phyloP scores from a whole-genome alignment of 768 basidiomycete genomes.

The Pilatotrama ljubarskyi region DNA sequence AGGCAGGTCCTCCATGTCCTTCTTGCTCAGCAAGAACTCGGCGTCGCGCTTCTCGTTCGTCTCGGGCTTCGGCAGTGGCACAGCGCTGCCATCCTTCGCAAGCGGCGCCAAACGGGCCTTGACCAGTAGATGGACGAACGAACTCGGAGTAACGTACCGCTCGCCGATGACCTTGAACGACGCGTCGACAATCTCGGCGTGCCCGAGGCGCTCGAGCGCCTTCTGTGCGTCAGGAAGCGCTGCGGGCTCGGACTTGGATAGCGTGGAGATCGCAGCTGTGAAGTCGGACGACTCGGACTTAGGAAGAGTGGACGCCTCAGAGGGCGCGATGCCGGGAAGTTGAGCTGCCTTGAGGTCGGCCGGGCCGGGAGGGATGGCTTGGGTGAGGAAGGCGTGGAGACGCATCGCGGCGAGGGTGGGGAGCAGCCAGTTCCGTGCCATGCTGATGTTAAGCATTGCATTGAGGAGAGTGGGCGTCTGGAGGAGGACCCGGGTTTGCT shows the following conservation, averaged over 20 bases:
- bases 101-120: slow-evolving; percentile 72
- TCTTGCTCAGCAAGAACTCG: slow-evolving; percentile 27
- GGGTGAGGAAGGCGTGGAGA: slow-evolving; percentile 78
- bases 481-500: slow-evolving; percentile 69
- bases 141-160: slow-evolving; percentile 79
- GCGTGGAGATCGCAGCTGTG: slow-evolving; percentile 41
- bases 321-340: slow-evolving; percentile 67
- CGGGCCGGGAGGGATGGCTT: slow-evolving; percentile 72
- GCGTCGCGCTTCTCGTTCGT: slow-evolving; percentile 42
- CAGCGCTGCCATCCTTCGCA: slow-evolving; percentile 9
- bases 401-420: slow-evolving; percentile 80
- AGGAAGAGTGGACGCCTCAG: slow-evolving; percentile 47
- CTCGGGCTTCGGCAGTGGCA: slow-evolving; percentile 31
- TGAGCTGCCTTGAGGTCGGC: slow-evolving; percentile 57
- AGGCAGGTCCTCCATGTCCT: slow-evolving; percentile 57
- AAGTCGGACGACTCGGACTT: slow-evolving; percentile 35
- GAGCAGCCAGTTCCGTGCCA: slow-evolving; percentile 86
- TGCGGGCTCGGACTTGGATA: slow-evolving; percentile 55
- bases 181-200: slow-evolving; percentile 77
- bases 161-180: slow-evolving; percentile 94
- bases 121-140: slow-evolving; percentile 84
- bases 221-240: slow-evolving; percentile 57
- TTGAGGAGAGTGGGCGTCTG: slow-evolving; percentile 72
- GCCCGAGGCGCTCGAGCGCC: slow-evolving; percentile 68
- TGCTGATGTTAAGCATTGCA: slow-evolving; percentile 78